Evolutionary conservation across 768 basidiomycete genomes (phyloP), one percentile per base, ranked within the genome.

Genomic region (Rhodotorula kratochvilovae): DNA sequence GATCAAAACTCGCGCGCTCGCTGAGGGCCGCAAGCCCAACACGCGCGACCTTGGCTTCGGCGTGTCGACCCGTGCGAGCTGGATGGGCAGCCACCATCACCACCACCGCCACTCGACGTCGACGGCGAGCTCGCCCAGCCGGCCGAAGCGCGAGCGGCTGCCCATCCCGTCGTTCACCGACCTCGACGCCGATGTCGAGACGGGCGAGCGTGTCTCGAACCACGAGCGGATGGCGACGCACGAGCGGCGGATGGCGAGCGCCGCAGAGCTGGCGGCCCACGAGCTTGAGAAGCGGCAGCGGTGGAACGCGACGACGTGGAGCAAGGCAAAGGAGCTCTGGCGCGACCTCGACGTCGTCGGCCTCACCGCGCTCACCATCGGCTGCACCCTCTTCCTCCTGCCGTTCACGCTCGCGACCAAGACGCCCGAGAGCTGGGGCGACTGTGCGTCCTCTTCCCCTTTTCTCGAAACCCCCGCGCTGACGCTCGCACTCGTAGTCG

Each of bases 351-450:
- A 78, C 45, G 59, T 75, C 23, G 66, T 74, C 17, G 76, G 76
- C 0, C 50, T 75, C 17, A 58, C 66, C 42, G 54, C 66, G 10
- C 45, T 77, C 29, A 77, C 74, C 36, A 54, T 70, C 2, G 74
- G 74, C 5, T 73, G 74, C 56, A 59, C 36, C 5, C 45, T 73
- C 17, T 63, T 77, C 56, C 43, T 77, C n/a, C 57, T 77, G 27
- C 76, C 76, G 42, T 67, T 77, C 39, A 70, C 71, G 51, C 51
- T 77, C 33, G 76, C 76, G 50, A 66, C 71, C 36, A 70, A 69
- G 61, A 29, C 57, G 27, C 62, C 64, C 13, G 59, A 68, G 39
- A 60, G 58, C 35, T 75, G 76, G 73, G 66, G 35, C 13, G 72
- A 72, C 46, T 68, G 75, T 76, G 53, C 64, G 75, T 73, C 45